A percentile compares a stretch with the other conserved stretches of the same genome.
These are phyloP conservation scores for Crassisporium funariophilum DNA, from an alignment of 768 basidiomycete genomes.

Conservation along the genomic window DNA sequence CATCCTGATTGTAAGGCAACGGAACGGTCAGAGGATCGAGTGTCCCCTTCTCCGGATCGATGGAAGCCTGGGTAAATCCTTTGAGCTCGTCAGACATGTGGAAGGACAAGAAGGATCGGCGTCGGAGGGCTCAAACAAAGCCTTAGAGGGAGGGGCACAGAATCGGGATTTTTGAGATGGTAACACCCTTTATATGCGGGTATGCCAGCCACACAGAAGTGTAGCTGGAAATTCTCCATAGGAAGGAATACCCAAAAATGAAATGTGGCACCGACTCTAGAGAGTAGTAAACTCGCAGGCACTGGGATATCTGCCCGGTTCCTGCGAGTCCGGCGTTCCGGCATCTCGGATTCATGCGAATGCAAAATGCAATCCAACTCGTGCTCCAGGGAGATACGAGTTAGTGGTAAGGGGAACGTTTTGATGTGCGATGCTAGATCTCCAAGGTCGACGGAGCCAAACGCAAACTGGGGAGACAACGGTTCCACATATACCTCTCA, in stretches of 20 bases:
- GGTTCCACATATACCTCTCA: conserved; percentile 23
- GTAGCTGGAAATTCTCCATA: conserved; percentile 18
- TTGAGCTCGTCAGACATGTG: conserved; percentile 47
- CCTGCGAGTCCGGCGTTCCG: conserved; percentile 25
- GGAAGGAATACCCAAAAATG: conserved; percentile 28
- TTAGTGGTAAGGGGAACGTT: conserved; percentile 24
- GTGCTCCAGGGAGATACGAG: conserved; percentile 25
- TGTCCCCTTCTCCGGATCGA: conserved; percentile 63
- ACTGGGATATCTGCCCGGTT: conserved; percentile 23
- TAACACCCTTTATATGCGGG: conserved; percentile 30
- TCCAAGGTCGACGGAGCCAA: conserved; percentile 25
- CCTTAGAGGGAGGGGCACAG: conserved; percentile 24
- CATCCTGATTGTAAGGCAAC: conserved; percentile 34
- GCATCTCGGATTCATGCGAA: conserved; percentile 31
- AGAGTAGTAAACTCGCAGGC: conserved; percentile 28
- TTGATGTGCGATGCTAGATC: conserved; percentile 26
- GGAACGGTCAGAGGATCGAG: conserved; percentile 44
- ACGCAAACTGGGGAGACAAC: conserved; percentile 18
- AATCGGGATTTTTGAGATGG: conserved; percentile 18
- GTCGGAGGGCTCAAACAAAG: conserved; percentile 17
- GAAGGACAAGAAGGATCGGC: conserved; percentile 19
- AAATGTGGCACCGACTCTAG: conserved; percentile 19
- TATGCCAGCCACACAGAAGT: conserved; percentile 10
- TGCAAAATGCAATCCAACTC: conserved; percentile 17
- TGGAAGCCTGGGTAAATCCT: conserved; percentile 41